A percentile compares a stretch with the other conserved stretches of the same genome.
Evolutionary conservation across 768 basidiomycete species (phyloP).

Genomic region (Tephrocybe sp.): DNA sequence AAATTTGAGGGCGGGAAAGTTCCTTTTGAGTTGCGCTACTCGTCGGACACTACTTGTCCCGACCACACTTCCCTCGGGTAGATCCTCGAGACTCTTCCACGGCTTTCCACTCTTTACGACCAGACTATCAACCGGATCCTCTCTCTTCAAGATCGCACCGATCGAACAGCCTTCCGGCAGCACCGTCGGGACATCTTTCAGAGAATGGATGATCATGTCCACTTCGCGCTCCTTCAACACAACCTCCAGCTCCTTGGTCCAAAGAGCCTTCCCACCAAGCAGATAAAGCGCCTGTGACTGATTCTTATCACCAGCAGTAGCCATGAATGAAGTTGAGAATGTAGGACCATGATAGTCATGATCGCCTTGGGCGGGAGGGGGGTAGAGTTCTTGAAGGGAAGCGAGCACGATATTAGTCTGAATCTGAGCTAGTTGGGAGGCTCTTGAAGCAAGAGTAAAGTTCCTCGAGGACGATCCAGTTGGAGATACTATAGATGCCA

Average conservation of each 20-base stretch:
- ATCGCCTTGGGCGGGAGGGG: constrained; percentile 38
- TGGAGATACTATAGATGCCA: constrained; percentile 10
- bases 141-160: constrained; percentile 82
- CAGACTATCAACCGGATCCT: constrained; percentile 86
- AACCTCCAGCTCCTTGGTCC: constrained; percentile 97
- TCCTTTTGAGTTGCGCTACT: constrained; percentile 84
- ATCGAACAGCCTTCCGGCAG: constrained; percentile 85
- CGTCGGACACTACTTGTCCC: constrained; percentile 94
- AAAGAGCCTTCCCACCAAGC: constrained; percentile 87
- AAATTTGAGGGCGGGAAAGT: constrained; percentile 76
- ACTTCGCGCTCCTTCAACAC: constrained; percentile 69
- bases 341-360: constrained; percentile 25
- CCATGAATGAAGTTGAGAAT: constrained; percentile 48
- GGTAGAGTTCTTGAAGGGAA: constrained; percentile 57
- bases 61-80: constrained; percentile 88
- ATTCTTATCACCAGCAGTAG: constrained; percentile 86
- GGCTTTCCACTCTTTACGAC: constrained; percentile 73
- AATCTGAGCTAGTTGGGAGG: constrained; percentile 84
- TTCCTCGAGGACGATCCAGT: constrained; percentile 36
- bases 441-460: constrained; percentile 81
- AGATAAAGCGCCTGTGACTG: constrained; percentile 85
- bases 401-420: constrained; percentile 84
- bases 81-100: constrained; percentile 76
- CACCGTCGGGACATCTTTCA: constrained; percentile 92
- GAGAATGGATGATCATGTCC: constrained; percentile 90